Conservation (phyloP, 192 early-diverging fungal species). For the Kappamyces sp. region DNA sequence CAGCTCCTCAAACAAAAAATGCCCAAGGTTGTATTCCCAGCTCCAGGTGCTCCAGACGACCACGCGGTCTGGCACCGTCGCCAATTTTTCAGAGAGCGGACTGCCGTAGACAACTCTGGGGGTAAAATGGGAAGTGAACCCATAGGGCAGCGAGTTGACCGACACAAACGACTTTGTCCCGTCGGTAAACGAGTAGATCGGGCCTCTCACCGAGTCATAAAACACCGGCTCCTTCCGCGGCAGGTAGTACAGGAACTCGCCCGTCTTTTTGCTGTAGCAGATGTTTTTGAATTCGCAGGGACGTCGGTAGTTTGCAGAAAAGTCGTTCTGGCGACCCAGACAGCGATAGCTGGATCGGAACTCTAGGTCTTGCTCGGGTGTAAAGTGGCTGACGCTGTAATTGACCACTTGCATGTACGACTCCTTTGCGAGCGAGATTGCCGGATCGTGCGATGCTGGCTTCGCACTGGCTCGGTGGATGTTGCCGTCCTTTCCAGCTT, state of each 20-base stretch:
- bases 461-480: too few species aligned
- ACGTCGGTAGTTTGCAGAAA: neutral
- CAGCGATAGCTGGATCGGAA: neutral
- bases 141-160: conserved; percentile 10
- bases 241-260: conserved; percentile 20
- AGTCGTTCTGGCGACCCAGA: conserved; percentile 7
- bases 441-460: too few species aligned
- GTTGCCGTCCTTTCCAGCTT: too few species aligned
- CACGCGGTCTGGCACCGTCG: conserved; percentile 1
- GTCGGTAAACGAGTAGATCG: conserved; percentile 7
- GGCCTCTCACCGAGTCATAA: neutral
- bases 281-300: conserved; percentile 30
- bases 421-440: too few species aligned
- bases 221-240: conserved; percentile 1
- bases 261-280: conserved; percentile 16
- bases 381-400: too few species aligned
- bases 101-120: conserved; percentile 2
- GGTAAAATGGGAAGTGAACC: conserved; percentile 16
- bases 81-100: conserved; percentile 7
- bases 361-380: too few species aligned
- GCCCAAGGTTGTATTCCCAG: conserved; percentile 24
- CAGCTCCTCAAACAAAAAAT: conserved; percentile 30
- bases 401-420: too few species aligned
- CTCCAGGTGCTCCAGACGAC: conserved; percentile 24
- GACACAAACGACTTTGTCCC: conserved; percentile 11